A percentile compares a stretch with the other conserved stretches of the same genome.
phyloP scores from a whole-genome alignment of 306 rosid species.

The Lathyrus aphaca region DNA sequence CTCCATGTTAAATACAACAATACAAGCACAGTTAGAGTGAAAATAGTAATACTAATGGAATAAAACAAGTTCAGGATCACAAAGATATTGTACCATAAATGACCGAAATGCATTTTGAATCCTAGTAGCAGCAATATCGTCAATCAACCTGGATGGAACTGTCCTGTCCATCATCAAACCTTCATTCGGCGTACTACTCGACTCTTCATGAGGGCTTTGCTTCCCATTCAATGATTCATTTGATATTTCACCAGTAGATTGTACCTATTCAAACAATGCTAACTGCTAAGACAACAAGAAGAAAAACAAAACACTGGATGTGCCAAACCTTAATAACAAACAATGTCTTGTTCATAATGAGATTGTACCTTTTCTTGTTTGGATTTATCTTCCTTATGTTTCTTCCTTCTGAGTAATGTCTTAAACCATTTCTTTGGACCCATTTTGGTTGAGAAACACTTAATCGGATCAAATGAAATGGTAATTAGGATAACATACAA shows the following conservation, averaged over 20 bases:
- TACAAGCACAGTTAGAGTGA: not conserved
- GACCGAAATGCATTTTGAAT: conserved; percentile 77
- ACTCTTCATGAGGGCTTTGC: conserved; percentile 38
- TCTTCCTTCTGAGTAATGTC: conserved; percentile 54
- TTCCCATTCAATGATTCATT: conserved; percentile 36
- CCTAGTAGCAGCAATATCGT: conserved; percentile 65
- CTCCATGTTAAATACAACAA: not conserved
- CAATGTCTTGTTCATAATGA: not conserved
- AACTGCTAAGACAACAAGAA: conserved; percentile 10
- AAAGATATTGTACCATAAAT: conserved; percentile 49
- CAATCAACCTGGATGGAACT: conserved; percentile 45
- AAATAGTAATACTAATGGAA: not conserved
- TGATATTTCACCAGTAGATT: conserved; percentile 33
- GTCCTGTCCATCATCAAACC: conserved; percentile 29
- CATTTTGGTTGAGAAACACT: conserved; percentile 45
- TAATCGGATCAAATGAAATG: not conserved
- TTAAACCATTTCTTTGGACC: conserved; percentile 58
- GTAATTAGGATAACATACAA: conserved; percentile 22
- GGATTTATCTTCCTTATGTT: conserved; percentile 52
- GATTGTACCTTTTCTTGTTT: conserved; percentile 46
- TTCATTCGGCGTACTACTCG: conserved; percentile 43
- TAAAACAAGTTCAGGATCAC: not conserved
- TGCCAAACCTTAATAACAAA: not conserved
- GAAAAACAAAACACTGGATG: not conserved
- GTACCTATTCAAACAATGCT: conserved; percentile 43